These are phyloP conservation scores for Scleromitrula shiraiana DNA, from an alignment of 2,329 filamentous ascomycete genomes.

Conservation along the genomic window DNA sequence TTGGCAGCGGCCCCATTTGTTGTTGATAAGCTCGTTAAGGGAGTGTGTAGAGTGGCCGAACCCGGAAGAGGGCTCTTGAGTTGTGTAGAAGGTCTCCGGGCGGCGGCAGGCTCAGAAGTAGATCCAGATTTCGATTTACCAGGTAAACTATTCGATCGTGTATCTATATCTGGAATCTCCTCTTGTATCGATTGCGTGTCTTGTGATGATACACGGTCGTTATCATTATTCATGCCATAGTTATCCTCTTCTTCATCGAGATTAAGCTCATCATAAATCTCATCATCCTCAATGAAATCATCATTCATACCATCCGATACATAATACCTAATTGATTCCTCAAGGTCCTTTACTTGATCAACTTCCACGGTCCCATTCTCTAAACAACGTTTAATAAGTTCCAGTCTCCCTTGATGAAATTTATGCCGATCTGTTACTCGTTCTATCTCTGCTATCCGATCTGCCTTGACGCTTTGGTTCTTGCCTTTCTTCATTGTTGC, in stretches of 20 bases:
- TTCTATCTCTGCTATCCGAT: constrained; percentile 82
- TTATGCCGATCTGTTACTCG: constrained; percentile 83
- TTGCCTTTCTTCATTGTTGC: constrained; percentile 93
- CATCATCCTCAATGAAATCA: constrained; percentile 90
- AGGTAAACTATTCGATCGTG: constrained; percentile 37
- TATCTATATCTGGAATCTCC: constrained; percentile 58
- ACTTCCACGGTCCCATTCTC: constrained; percentile 89
- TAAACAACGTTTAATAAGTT: constrained; percentile 79
- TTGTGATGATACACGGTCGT: constrained; percentile 88
- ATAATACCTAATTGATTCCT: constrained; percentile 92
- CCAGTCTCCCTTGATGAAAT: constrained; percentile 90
- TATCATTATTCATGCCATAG: constrained; percentile 72
- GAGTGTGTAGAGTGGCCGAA: constrained; percentile 79
- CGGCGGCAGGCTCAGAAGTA: constrained; percentile 47
- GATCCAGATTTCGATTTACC: constrained; percentile 45
- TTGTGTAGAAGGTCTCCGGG: constrained; percentile 75
- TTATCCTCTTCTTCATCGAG: constrained; percentile 86
- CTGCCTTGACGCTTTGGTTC: constrained; percentile 72
- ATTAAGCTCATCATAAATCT: constrained; percentile 89
- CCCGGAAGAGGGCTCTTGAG: constrained; percentile 92
- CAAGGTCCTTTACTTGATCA: constrained; percentile 77
- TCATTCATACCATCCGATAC: constrained; percentile 81
- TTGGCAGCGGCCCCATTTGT: constrained; percentile 51
- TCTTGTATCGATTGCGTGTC: constrained; percentile 90
- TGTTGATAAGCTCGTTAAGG: constrained; percentile 44